A percentile compares a stretch with the other conserved stretches of the same genome.
phyloP scores from a whole-genome alignment of 768 basidiomycete species.

The Cyathus striatus region DNA sequence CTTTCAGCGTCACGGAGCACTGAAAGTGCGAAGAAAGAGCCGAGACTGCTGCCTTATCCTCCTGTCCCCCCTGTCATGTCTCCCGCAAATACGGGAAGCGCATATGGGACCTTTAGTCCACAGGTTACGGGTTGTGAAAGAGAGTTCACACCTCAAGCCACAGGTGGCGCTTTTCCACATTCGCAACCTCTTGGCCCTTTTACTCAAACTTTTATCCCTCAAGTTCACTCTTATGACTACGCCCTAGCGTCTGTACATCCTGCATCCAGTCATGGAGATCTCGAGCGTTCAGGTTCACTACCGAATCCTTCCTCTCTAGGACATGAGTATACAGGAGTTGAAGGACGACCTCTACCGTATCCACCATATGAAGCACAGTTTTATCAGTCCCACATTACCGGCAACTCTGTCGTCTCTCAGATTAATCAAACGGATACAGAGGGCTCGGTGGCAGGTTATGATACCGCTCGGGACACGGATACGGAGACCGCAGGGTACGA shows the following conservation, averaged over 20 bases:
- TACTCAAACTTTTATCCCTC: neutral
- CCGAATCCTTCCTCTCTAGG: neutral
- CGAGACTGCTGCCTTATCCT: slow-evolving; percentile 19
- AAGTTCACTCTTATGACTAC: neutral
- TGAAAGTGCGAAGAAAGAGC: slow-evolving; percentile 12
- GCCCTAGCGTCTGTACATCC: neutral
- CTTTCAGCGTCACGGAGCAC: no score
- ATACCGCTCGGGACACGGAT: neutral
- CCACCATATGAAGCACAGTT: slow-evolving; percentile 10
- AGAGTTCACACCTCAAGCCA: neutral
- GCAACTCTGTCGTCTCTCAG: neutral
- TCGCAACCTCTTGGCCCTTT: no score
- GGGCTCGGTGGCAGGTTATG: neutral
- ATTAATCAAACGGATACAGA: neutral
- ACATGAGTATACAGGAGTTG: neutral
- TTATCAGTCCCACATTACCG: neutral
- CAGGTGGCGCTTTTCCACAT: no score
- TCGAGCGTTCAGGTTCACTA: neutral
- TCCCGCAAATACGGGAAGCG: slow-evolving; percentile 6
- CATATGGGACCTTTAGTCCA: neutral
- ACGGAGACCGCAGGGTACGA: neutral
- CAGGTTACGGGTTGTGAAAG: neutral
- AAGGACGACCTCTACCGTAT: slow-evolving; percentile 12
- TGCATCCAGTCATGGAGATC: neutral
- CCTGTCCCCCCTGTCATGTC: slow-evolving; percentile 4